Evolutionary conservation across 192 early-diverging fungal genomes (phyloP).

Genomic region (Funneliformis geosporum): DNA sequence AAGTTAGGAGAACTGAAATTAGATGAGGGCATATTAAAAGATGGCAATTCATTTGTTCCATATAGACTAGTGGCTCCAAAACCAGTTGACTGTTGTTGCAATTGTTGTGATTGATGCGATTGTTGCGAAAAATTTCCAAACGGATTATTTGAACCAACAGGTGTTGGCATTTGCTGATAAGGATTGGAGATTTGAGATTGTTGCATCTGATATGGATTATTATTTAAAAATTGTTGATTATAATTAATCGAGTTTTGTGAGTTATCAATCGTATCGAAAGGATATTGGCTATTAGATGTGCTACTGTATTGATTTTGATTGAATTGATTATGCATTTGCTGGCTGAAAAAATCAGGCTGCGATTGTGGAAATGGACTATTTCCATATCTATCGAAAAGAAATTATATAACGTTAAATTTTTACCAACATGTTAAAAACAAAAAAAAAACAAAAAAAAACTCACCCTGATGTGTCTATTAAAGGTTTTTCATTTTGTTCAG

Average conservation of each 20-base stretch:
- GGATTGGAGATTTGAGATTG: slow-evolving; percentile 37
- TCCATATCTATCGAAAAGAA: slow-evolving; percentile 3
- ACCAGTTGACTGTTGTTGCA: slow-evolving; percentile 24
- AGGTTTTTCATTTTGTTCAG: slow-evolving; percentile 42
- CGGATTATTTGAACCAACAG: slow-evolving; percentile 49
- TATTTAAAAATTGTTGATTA: slow-evolving; percentile 34
- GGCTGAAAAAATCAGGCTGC: slow-evolving; percentile 23
- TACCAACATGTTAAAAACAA: not conserved
- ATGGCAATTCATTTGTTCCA: not conserved
- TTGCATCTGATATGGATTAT: slow-evolving; percentile 41
- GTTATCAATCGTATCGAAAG: slow-evolving; percentile 26
- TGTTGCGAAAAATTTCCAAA: slow-evolving; percentile 41
- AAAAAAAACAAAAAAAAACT: slow-evolving; percentile 33
- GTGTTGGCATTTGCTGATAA: slow-evolving; percentile 40
- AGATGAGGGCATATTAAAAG: slow-evolving; percentile 2
- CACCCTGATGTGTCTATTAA: slow-evolving; percentile 41
- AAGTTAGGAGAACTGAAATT: slow-evolving; percentile 6
- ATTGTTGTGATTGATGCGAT: slow-evolving; percentile 31
- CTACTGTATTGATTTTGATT: not conserved
- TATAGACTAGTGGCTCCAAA: not conserved
- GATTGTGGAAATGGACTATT: slow-evolving; percentile 6
- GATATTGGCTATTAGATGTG: not conserved
- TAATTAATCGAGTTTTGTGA: slow-evolving; percentile 37
- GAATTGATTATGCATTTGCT: slow-evolving; percentile 18
- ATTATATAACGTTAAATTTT: not conserved